Percentiles rank a stretch among this genome's conserved stretches.
Conservation (phyloP, 2,329 filamentous ascomycete species). For the Nectriaceae sp. region DNA sequence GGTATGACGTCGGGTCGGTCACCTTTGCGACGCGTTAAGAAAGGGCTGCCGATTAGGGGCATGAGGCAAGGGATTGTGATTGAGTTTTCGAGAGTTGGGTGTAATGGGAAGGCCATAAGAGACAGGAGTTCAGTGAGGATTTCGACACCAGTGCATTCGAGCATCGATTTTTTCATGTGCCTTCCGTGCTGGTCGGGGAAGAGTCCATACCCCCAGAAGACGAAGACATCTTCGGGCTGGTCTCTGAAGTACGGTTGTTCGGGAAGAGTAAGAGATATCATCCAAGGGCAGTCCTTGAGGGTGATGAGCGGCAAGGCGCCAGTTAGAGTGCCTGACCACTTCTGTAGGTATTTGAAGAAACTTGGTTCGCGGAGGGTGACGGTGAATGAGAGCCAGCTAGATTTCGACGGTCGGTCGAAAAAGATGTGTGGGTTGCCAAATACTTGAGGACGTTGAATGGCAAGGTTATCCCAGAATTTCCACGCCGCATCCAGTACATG, state of each 20-base stretch:
- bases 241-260: slow-evolving; percentile 26
- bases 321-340: slow-evolving; percentile 23
- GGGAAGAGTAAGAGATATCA: slow-evolving; percentile 26
- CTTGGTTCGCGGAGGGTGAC: slow-evolving; percentile 21
- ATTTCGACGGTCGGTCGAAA: slow-evolving; percentile 30
- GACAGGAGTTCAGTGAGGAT: slow-evolving; percentile 26
- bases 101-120: slow-evolving; percentile 25
- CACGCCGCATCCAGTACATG: slow-evolving; percentile 26
- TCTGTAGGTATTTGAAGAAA: slow-evolving; percentile 23
- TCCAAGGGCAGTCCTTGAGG: slow-evolving; percentile 29
- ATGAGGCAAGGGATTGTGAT: slow-evolving; percentile 26
- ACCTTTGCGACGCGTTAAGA: slow-evolving; percentile 26
- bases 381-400: slow-evolving; percentile 29
- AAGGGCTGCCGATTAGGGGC: slow-evolving; percentile 28
- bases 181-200: slow-evolving; percentile 27
- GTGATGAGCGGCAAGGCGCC: slow-evolving; percentile 26
- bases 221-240: slow-evolving; percentile 22
- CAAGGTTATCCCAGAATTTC: slow-evolving; percentile 27
- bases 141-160: slow-evolving; percentile 26
- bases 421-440: slow-evolving; percentile 29
- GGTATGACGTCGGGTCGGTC: slow-evolving; percentile 26
- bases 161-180: slow-evolving; percentile 26
- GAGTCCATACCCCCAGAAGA: slow-evolving; percentile 30
- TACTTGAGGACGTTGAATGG: slow-evolving; percentile 17
- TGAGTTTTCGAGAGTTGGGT: slow-evolving; percentile 24